A percentile compares a stretch with the other conserved stretches of the same genome.
Conservation (phyloP, 139 green algal species). For the Pseudopediastrum boryanum region DNA sequence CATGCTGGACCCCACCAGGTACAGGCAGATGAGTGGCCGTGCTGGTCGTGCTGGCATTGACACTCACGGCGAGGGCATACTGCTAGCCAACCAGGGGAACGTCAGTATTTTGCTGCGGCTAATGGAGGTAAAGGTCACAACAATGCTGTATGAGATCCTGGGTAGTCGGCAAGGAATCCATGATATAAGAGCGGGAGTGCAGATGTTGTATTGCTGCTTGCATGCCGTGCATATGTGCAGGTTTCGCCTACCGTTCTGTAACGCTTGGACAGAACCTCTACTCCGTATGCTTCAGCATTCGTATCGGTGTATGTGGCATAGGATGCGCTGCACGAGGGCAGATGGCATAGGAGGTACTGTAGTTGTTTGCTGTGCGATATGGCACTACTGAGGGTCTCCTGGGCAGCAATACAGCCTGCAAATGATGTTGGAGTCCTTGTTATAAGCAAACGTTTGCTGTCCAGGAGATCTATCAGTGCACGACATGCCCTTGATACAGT, state of each 20-base stretch:
- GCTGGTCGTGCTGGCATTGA: conserved; percentile 79
- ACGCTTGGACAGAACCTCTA: not conserved
- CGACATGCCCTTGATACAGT: too few relatives aligned
- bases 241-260: not conserved
- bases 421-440: too few relatives aligned
- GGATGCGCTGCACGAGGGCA: too few relatives aligned
- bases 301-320: too few relatives aligned
- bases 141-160: too few relatives aligned
- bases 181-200: not conserved
- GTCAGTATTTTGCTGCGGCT: conserved; percentile 35
- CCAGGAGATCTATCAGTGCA: too few relatives aligned
- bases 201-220: not conserved
- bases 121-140: conserved; percentile 36
- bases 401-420: too few relatives aligned
- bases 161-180: not conserved
- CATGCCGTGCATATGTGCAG: not conserved
- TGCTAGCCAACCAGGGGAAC: conserved; percentile 50
- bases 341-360: too few relatives aligned
- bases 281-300: too few relatives aligned
- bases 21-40: conserved; percentile 80
- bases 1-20: conserved; percentile 57
- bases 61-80: conserved; percentile 57
- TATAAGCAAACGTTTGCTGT: too few relatives aligned
- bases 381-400: too few relatives aligned
- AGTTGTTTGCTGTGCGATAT: too few relatives aligned